These are phyloP conservation scores for Cubamyces sp. DNA, from an alignment of 768 basidiomycete genomes.

Conservation along the genomic window DNA sequence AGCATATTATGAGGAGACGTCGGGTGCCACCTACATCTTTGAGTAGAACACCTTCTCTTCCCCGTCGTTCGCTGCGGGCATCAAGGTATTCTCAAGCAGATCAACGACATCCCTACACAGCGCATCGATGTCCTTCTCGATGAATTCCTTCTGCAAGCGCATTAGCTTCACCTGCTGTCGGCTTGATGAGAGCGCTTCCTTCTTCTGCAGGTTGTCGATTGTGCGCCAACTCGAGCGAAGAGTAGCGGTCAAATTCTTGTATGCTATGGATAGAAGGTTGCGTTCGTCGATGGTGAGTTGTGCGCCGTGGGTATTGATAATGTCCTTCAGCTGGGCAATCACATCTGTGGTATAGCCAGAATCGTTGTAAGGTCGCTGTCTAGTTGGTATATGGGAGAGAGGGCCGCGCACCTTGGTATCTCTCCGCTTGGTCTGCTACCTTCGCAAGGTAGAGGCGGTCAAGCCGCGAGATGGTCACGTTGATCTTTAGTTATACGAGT, in stretches of 20 bases:
- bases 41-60: slow-evolving; percentile 90
- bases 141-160: slow-evolving; percentile 70
- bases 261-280: slow-evolving; percentile 86
- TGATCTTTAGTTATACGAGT: background rate
- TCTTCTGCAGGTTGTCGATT: slow-evolving; percentile 75
- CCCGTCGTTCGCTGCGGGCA: slow-evolving; percentile 67
- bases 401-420: slow-evolving; percentile 77
- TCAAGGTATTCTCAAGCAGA: slow-evolving; percentile 62
- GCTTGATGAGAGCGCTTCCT: slow-evolving; percentile 54
- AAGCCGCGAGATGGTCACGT: slow-evolving; percentile 31
- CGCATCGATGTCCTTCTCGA: slow-evolving; percentile 76
- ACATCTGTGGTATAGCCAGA: slow-evolving; percentile 56
- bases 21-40: slow-evolving; percentile 66
- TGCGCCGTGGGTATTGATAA: slow-evolving; percentile 68
- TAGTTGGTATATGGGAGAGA: background rate
- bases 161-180: slow-evolving; percentile 67
- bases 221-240: slow-evolving; percentile 86
- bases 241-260: slow-evolving; percentile 87
- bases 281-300: slow-evolving; percentile 83
- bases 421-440: slow-evolving; percentile 86
- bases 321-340: slow-evolving; percentile 75
- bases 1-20: slow-evolving; percentile 17
- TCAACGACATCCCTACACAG: slow-evolving; percentile 81
- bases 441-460: slow-evolving; percentile 70
- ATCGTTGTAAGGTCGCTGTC: background rate